Base-by-base conservation (phyloP, 2,329 filamentous ascomycete species). In the Alternaria tenuissima region DNA sequence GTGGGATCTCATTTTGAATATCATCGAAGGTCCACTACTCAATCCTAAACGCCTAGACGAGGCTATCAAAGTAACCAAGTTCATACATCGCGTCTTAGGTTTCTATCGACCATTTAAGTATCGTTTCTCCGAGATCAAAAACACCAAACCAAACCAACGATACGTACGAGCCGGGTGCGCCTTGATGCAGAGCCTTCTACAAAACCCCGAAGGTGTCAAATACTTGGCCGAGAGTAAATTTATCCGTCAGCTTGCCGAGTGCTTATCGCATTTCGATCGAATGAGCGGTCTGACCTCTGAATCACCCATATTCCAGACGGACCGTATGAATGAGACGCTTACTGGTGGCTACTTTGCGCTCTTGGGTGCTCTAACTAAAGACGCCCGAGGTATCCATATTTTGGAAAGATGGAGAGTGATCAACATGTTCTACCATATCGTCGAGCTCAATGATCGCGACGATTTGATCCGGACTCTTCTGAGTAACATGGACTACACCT, bases 361-460 rank as follows among this genome's bases (percentile, higher is more conserved):
- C 83, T 82, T 99, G 2, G 96, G 95, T 7, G 89, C 92, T 11
- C 81, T 99, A 59, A 98, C 91, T 69, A 90, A 90, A 54, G 93
- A 97, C 71, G 82, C 86, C 0, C 92, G 90, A 69, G 95, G 95
- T 0, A 84, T 98, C 24, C 88, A 91, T 62, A 94, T 99, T 81
- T 87, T 99, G 74, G 94, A 98, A 76, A 86, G 93, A 70, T 98
- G 95, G 94, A 92, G 93, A 70, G 96, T 99, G 85, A 94, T 97
- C 81, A 98, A 98, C 79, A 99, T 99, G 93, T 96, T 98, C 85
- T 99, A 99, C 76, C 95, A 98, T 78, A 97, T 99, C 62, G 87
- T 97, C 59, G 94, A 98, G 73, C 84, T 97, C 44, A 93, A 91
- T 70, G 91, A 95, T 77, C 90, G 95, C 3, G 93, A 94, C 46